Conservation (phyloP, 1,139 yeast species). For the Saccharomyces pastorianus region DNA sequence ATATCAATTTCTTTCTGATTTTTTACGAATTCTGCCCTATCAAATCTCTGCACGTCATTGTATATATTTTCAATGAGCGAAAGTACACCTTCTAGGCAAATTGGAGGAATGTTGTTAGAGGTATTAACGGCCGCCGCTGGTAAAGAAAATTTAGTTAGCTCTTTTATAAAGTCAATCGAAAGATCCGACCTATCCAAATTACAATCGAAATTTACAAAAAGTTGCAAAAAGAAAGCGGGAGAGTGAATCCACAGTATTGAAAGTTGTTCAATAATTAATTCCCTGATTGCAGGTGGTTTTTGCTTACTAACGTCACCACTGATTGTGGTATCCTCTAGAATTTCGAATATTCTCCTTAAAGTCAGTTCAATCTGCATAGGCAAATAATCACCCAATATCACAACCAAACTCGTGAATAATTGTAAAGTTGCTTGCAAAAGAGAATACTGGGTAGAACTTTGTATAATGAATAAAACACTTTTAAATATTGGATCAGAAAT, state of each 20-base stretch:
- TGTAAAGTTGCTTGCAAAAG: conserved; percentile 68
- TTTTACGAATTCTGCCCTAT: conserved; percentile 12
- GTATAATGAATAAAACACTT: conserved; percentile 54
- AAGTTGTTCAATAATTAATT: conserved; percentile 70
- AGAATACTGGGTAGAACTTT: conserved; percentile 55
- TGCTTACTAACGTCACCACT: conserved; percentile 2
- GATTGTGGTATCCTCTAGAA: conserved; percentile 38
- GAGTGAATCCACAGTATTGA: conserved; percentile 77
- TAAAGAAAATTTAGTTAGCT: conserved; percentile 63
- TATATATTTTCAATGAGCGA: conserved; percentile 58
- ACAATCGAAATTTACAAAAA: conserved; percentile 81
- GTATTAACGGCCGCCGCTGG: conserved; percentile 71
- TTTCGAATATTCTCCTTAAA: conserved; percentile 47
- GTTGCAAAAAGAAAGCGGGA: conserved; percentile 62
- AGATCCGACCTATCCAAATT: conserved; percentile 80
- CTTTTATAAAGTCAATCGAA: conserved; percentile 55
- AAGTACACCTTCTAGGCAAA: conserved; percentile 79
- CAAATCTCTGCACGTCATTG: conserved; percentile 41
- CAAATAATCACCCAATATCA: conserved; percentile 48
- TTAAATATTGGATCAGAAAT: conserved; percentile 75
- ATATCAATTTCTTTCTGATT: conserved; percentile 11
- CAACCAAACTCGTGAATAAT: conserved; percentile 57
- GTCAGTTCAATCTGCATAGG: conserved; percentile 65
- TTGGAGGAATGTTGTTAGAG: conserved; percentile 82
- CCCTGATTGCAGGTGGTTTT: conserved; percentile 46